Evolutionary conservation across 768 basidiomycete species (phyloP).

Genomic region (Hericium coralloides): DNA sequence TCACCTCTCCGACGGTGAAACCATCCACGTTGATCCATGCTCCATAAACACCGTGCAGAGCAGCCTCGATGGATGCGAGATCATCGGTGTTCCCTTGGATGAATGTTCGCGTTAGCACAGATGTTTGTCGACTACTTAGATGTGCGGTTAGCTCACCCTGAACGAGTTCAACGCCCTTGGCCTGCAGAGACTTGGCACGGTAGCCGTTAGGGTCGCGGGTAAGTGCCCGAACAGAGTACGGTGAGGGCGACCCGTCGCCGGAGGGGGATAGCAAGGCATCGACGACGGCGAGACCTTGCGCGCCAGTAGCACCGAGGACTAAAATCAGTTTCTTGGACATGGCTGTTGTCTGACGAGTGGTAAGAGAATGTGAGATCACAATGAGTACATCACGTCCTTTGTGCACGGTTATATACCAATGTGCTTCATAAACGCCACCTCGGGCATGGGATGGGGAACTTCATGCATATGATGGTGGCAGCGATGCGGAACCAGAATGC

Average conservation of each 20-base stretch:
- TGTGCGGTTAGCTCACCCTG: neutral
- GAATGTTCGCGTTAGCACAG: neutral
- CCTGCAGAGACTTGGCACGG: constrained; percentile 25
- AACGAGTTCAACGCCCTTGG: constrained; percentile 16
- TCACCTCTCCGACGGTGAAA: constrained; percentile 33
- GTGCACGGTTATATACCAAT: too few relatives aligned
- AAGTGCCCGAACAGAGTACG: constrained; percentile 30
- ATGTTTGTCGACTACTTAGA: neutral
- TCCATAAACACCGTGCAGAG: constrained; percentile 26
- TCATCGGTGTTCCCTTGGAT: constrained; percentile 23
- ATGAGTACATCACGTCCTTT: too few relatives aligned
- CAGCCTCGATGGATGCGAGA: constrained; percentile 19
- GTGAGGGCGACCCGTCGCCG: constrained; percentile 27
- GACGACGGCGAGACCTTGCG: constrained; percentile 30
- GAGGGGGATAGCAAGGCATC: constrained; percentile 24
- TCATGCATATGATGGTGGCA: too few relatives aligned
- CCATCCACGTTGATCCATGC: constrained; percentile 27
- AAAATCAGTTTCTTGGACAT: constrained; percentile 24
- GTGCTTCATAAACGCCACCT: too few relatives aligned
- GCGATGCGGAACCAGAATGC: too few relatives aligned
- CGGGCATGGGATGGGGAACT: too few relatives aligned
- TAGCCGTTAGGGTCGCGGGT: constrained; percentile 24
- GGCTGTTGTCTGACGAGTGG: neutral
- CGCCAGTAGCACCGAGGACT: constrained; percentile 35
- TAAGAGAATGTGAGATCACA: too few relatives aligned